Percentiles rank a stretch among this genome's conserved stretches.
These are phyloP conservation scores for Lentinus tigrinus DNA, from an alignment of 768 basidiomycete species.

Conservation along the genomic window DNA sequence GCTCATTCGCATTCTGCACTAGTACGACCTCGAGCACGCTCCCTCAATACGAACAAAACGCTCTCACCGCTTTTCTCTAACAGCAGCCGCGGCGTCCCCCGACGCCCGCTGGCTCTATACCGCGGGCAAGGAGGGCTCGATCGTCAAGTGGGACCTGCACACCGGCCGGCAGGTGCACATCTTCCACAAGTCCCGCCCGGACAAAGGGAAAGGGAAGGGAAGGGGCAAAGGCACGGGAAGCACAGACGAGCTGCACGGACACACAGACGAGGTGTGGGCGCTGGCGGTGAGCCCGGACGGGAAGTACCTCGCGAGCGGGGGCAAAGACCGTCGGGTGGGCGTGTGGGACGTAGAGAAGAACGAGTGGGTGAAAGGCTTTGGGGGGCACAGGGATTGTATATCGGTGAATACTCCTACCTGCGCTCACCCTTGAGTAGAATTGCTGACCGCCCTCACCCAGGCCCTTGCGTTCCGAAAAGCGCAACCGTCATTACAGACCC, in stretches of 20 bases:
- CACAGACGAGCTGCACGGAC: conserved; percentile 63
- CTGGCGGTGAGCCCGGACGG: conserved; percentile 87
- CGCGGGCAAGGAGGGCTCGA: conserved; percentile 86
- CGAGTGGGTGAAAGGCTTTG: conserved; percentile 77
- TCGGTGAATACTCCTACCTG: conserved; percentile 51
- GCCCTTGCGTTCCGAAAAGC: conserved; percentile 77
- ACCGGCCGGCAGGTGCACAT: conserved; percentile 59
- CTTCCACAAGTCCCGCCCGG: conserved; percentile 57
- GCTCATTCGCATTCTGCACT: neutral
- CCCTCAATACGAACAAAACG: conserved; percentile 60
- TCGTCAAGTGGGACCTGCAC: conserved; percentile 80
- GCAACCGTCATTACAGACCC: conserved; percentile 29
- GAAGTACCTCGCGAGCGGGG: conserved; percentile 81
- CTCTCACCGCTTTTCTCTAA: conserved; percentile 75
- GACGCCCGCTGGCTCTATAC: conserved; percentile 80
- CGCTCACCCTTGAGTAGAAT: conserved; percentile 12
- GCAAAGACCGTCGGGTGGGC: conserved; percentile 77
- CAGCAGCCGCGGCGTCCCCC: conserved; percentile 76
- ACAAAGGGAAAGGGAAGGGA: conserved; percentile 50
- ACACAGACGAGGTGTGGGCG: conserved; percentile 82
- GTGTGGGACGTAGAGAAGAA: conserved; percentile 82
- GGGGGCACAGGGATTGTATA: conserved; percentile 72
- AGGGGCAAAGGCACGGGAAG: conserved; percentile 57
- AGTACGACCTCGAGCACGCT: conserved; percentile 60
- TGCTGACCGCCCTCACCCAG: conserved; percentile 34